Evolutionary conservation across 305 asterid genomes (phyloP).

Genomic region (Fraxinus latifolia): DNA sequence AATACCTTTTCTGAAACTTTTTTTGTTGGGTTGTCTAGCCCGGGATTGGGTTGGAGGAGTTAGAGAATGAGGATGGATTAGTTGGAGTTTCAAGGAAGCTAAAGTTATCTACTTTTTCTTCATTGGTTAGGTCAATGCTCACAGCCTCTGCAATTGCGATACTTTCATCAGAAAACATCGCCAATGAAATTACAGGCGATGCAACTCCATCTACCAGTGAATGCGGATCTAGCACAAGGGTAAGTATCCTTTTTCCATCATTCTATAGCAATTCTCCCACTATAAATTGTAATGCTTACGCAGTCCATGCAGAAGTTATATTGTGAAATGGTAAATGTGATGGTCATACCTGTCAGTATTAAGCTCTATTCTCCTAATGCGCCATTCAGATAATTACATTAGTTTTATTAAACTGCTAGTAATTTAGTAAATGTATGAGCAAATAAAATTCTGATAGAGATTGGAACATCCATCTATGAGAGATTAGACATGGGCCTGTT

Average conservation of each 20-base stretch:
- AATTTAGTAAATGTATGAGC: not conserved
- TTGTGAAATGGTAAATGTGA: not conserved
- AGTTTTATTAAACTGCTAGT: not conserved
- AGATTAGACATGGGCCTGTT: not conserved
- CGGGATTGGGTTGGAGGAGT: not conserved
- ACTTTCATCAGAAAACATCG: slow-evolving; percentile 63
- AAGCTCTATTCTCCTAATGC: not conserved
- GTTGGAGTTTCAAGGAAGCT: slow-evolving; percentile 20
- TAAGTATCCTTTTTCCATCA: slow-evolving; percentile 31
- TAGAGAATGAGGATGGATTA: not conserved
- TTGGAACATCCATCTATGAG: not conserved
- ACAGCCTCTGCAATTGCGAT: slow-evolving; percentile 53
- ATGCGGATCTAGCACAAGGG: slow-evolving; percentile 66
- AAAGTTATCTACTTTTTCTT: slow-evolving; percentile 19
- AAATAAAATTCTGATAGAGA: not conserved
- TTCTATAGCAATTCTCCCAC: not conserved
- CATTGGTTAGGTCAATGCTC: slow-evolving; percentile 55
- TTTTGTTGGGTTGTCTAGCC: not conserved
- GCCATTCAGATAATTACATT: not conserved
- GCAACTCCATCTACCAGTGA: slow-evolving; percentile 59
- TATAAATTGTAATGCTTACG: not conserved
- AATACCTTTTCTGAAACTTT: not conserved
- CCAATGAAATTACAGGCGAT: slow-evolving; percentile 50
- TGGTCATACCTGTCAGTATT: not conserved
- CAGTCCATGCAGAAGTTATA: not conserved